Percentiles rank a stretch among this genome's conserved stretches.
Evolutionary conservation across 345 rosid genomes (phyloP).

Genomic region (Rhodomyrtus tomentosa): DNA sequence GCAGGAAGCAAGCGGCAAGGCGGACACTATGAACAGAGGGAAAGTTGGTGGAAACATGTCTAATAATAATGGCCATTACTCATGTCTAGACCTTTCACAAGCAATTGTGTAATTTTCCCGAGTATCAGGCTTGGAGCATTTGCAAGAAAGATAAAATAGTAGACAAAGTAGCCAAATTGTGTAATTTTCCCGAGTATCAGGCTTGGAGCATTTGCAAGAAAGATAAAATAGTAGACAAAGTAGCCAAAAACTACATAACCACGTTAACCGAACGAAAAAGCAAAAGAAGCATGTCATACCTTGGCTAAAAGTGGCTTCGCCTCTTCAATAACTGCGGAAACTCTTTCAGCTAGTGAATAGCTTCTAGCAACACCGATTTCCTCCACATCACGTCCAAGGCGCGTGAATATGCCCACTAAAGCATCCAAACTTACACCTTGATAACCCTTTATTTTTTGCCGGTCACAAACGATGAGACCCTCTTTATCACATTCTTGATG

Average conservation of each 20-base stretch:
- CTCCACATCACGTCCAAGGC: slow-evolving; percentile 81
- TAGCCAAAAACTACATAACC: background rate
- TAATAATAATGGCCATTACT: background rate
- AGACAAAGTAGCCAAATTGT: background rate
- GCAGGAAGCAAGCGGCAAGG: background rate
- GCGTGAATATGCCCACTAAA: slow-evolving; percentile 82
- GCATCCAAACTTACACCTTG: slow-evolving; percentile 95
- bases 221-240: background rate
- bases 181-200: background rate
- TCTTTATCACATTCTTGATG: slow-evolving; percentile 68
- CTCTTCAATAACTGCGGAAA: slow-evolving; percentile 70
- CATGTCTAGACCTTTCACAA: background rate
- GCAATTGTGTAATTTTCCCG: background rate
- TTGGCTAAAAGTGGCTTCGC: slow-evolving; percentile 79
- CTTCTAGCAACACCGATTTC: slow-evolving; percentile 60
- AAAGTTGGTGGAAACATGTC: background rate
- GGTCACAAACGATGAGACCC: slow-evolving; percentile 82
- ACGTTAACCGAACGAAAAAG: background rate
- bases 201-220: background rate
- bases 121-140: background rate
- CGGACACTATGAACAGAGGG: background rate
- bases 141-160: background rate
- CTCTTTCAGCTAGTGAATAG: slow-evolving; percentile 66
- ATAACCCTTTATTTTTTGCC: slow-evolving; percentile 75
- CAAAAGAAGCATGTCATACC: slow-evolving; percentile 39